Base-by-base conservation (phyloP, 305 asterid genomes). In the Fraxinus greggii region DNA sequence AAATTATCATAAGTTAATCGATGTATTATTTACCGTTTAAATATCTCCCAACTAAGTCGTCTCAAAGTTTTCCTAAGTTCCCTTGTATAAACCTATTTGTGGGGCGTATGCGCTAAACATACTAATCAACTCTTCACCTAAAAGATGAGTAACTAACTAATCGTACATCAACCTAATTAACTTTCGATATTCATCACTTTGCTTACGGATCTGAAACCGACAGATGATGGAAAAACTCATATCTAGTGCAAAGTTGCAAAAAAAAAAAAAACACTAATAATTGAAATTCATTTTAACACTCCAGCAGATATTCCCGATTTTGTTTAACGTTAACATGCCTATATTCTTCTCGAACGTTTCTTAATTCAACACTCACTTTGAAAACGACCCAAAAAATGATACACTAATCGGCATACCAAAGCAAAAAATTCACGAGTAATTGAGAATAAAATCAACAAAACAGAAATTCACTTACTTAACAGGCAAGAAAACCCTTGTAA, bases 401-500 rank as follows among this genome's bases (percentile, higher is more conserved):
- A 17, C 61, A 51, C 5, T 48, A 48, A 48, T 15, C 21, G 23
- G 63, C 8, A 1, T 51, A 51, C 0, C 24, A 54, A 54, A 75
- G 45, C 51, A 2, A 28, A 75, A 65, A 29, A 17, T 28, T 4
- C 2, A 69, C 0, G 17, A 28, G 42, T 61, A 67, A 2, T 67
- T 26, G n/a, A 80, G 28, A 26, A 19, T 45, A 5, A 29, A 72
- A 13, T 29, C 15, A 75, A 75, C 4, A 2, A 32, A 21, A 59
- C 24, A 36, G 29, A 33, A n/a, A 19, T 19, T 10, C 8, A 69
- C 78, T 17, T 3, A 89, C 90, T 89, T 87, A 88, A 79, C 86
- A 85, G 79, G 87, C 89, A 28, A 87, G 92, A 78, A 89, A 89
- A 0, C 89, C 90, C 74, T 87, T 87, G 78, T 87, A 84, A 76